phyloP scores from a whole-genome alignment of 805 yeast genomes.

The Monosporozyma aerobia region DNA sequence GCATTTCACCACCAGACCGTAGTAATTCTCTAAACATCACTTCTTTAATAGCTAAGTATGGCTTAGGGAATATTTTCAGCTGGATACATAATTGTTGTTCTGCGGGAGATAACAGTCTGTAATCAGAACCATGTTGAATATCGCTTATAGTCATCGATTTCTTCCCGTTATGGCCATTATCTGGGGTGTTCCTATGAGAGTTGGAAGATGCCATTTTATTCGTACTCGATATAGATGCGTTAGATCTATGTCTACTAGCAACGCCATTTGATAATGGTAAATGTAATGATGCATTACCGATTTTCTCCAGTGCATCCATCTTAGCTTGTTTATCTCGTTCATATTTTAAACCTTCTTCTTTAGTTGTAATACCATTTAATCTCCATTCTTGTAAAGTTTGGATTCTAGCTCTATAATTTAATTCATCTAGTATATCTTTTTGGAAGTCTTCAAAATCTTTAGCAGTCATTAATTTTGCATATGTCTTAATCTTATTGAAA shows the following conservation, averaged over 20 bases:
- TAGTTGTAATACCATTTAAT: conserved; percentile 72
- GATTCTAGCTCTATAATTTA: conserved; percentile 69
- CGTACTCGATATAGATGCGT: conserved; percentile 1
- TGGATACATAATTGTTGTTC: conserved; percentile 81
- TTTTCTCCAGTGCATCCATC: conserved; percentile 50
- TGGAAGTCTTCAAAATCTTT: conserved; percentile 71
- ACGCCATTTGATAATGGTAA: conserved; percentile 16
- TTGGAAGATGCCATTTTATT: neutral
- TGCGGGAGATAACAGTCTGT: conserved; percentile 71
- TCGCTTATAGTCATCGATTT: conserved; percentile 47
- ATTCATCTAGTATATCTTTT: conserved; percentile 66
- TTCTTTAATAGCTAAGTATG: conserved; percentile 87
- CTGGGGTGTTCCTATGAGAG: neutral
- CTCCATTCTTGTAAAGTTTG: conserved; percentile 92
- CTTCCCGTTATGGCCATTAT: conserved; percentile 20
- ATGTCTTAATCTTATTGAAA: conserved; percentile 65
- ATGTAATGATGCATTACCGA: conserved; percentile 26
- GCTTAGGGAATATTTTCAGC: conserved; percentile 81
- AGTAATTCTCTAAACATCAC: conserved; percentile 79
- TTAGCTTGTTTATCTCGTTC: conserved; percentile 81
- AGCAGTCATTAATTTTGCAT: conserved; percentile 69
- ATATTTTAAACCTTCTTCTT: conserved; percentile 75
- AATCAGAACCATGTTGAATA: conserved; percentile 72
- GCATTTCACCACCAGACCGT: conserved; percentile 73
- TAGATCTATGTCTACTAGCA: conserved; percentile 21